phyloP scores from a whole-genome alignment of 768 basidiomycete species.

The Lactifluus rugatus region DNA sequence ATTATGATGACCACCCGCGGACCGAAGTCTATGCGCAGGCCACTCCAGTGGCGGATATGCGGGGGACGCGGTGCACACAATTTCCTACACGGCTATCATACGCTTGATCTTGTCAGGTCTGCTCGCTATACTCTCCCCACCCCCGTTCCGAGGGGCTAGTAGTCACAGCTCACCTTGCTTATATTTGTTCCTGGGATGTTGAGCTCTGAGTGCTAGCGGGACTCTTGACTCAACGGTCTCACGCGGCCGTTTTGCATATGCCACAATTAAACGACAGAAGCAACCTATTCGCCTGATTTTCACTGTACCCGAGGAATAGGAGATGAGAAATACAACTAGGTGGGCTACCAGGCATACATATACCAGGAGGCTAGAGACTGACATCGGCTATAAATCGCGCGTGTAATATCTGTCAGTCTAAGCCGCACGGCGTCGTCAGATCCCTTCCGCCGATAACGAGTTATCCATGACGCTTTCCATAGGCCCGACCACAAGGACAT shows the following conservation, averaged over 20 bases:
- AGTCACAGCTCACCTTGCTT: background rate
- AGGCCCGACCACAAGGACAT: background rate
- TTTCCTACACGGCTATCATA: background rate
- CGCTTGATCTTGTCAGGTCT: background rate
- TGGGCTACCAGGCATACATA: background rate
- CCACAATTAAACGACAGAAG: background rate
- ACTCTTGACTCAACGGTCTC: background rate
- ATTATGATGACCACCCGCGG: background rate
- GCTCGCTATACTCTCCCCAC: background rate
- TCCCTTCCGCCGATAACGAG: background rate
- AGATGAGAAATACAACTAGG: background rate
- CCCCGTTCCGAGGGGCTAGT: background rate
- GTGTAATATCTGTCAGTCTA: background rate
- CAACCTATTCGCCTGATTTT: background rate
- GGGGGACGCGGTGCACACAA: background rate
- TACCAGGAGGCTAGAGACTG: background rate
- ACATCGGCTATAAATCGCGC: background rate
- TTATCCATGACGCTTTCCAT: background rate
- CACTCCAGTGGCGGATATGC: background rate
- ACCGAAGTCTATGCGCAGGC: background rate
- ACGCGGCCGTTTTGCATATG: background rate
- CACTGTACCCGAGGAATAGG: background rate
- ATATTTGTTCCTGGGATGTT: background rate
- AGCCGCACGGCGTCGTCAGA: background rate
- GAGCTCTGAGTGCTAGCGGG: background rate